Conservation (phyloP, 768 basidiomycete species). For the Pleurotus citrinopileatus region DNA sequence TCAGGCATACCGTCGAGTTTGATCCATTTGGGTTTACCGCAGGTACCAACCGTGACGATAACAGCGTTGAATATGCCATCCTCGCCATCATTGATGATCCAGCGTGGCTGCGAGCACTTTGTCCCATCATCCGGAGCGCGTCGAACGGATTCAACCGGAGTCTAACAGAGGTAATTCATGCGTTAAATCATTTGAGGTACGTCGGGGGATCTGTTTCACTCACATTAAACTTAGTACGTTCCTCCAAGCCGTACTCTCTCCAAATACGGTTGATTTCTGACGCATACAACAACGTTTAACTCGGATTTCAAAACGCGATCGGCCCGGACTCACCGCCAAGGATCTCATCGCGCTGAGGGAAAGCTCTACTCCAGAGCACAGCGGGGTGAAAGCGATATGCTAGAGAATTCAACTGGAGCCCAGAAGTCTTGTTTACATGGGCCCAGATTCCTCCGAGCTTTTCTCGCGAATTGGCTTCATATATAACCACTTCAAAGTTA, state of each 20-base stretch:
- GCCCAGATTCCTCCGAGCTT: conserved; percentile 50
- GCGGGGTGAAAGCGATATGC: conserved; percentile 51
- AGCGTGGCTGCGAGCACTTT: conserved; percentile 26
- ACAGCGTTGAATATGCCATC: conserved; percentile 50
- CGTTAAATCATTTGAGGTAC: too few relatives aligned
- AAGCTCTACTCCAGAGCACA: conserved; percentile 39
- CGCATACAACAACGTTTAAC: background rate
- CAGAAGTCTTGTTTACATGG: conserved; percentile 47
- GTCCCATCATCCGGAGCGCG: conserved; percentile 19
- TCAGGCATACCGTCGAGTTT: conserved; percentile 41
- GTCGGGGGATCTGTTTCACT: conserved; percentile 1
- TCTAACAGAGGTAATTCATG: conserved; percentile 15
- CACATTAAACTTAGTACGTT: conserved; percentile 42
- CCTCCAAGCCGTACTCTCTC: conserved; percentile 47
- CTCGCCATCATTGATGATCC: conserved; percentile 45
- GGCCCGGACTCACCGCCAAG: conserved; percentile 30
- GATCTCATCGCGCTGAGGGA: conserved; percentile 50
- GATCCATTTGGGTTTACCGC: conserved; percentile 44
- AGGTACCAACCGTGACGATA: conserved; percentile 47
- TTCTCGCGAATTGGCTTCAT: conserved; percentile 30
- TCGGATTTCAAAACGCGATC: background rate
- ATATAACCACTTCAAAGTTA: conserved; percentile 51
- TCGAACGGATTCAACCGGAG: conserved; percentile 33
- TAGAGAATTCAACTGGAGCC: conserved; percentile 48
- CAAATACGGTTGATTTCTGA: conserved; percentile 40